phyloP scores from a whole-genome alignment of 2,329 filamentous ascomycete genomes.

The Parasarocladium wereldwijsianum region DNA sequence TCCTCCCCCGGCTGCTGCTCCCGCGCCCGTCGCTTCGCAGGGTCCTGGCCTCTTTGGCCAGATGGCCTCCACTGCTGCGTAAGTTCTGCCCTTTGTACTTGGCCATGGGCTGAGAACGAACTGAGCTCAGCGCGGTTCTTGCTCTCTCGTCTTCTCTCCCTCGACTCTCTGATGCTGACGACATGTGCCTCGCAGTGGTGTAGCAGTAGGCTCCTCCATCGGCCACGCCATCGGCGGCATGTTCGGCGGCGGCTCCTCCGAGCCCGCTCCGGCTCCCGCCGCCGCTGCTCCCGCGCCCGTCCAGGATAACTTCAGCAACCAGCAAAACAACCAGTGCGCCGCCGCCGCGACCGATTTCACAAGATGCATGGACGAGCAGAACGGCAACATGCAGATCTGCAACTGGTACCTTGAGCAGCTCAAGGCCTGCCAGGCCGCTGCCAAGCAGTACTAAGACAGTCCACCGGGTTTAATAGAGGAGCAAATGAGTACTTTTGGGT shows the following conservation, averaged over 20 bases:
- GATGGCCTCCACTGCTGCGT: conserved; percentile 97
- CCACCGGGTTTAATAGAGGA: too few relatives aligned
- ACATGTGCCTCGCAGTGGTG: conserved; percentile 52
- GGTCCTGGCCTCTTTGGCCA: conserved; percentile 84
- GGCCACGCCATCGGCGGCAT: conserved; percentile 86
- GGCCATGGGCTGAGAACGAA: background rate
- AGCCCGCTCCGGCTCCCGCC: conserved; percentile 31
- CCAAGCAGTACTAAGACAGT: conserved; percentile 61
- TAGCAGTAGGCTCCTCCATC: conserved; percentile 88
- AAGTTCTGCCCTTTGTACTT: conserved; percentile 30
- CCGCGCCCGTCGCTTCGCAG: conserved; percentile 35
- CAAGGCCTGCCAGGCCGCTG: conserved; percentile 73
- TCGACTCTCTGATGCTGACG: background rate
- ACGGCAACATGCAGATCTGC: conserved; percentile 89
- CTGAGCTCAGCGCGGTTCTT: too few relatives aligned
- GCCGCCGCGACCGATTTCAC: conserved; percentile 75
- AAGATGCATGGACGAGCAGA: conserved; percentile 90
- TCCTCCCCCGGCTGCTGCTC: conserved; percentile 31
- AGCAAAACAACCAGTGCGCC: conserved; percentile 42
- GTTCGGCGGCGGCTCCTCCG: conserved; percentile 61
- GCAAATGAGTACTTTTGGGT: too few relatives aligned
- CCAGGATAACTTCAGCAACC: conserved; percentile 12
- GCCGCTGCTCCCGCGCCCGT: conserved; percentile 37
- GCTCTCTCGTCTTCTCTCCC: conserved; percentile 1
- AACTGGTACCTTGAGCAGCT: conserved; percentile 97